Evolutionary conservation across 345 rosid species (phyloP).

Genomic region (Populus simonii): DNA sequence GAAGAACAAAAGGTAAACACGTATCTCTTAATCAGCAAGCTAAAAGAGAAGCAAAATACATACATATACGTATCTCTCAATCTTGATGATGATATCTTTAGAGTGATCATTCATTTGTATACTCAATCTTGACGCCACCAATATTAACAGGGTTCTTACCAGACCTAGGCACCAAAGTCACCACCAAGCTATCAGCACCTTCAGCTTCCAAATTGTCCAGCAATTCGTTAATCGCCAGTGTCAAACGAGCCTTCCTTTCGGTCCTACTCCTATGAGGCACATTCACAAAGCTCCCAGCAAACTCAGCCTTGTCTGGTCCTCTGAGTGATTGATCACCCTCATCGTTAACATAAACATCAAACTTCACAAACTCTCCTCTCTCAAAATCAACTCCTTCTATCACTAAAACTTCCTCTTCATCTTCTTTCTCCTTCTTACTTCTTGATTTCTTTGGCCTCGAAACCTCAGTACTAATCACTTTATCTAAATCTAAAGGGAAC

Average conservation of each 20-base stretch:
- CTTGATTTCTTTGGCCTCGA: slow-evolving; percentile 13
- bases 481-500: slow-evolving; percentile 11
- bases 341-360: slow-evolving; percentile 52
- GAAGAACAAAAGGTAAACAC: too few relatives aligned
- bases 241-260: slow-evolving; percentile 37
- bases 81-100: not conserved
- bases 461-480: slow-evolving; percentile 10
- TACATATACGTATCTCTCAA: too few relatives aligned
- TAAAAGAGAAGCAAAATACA: not conserved
- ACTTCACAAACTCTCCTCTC: slow-evolving; percentile 34
- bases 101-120: slow-evolving; percentile 21
- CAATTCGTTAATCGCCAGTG: slow-evolving; percentile 47
- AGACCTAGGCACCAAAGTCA: slow-evolving; percentile 47
- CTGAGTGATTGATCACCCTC: slow-evolving; percentile 25
- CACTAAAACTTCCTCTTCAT: slow-evolving; percentile 37
- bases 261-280: slow-evolving; percentile 48
- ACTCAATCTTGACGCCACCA: slow-evolving; percentile 44
- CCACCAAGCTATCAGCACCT: slow-evolving; percentile 47
- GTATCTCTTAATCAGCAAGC: not conserved
- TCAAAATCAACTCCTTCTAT: slow-evolving; percentile 46
- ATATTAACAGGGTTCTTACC: slow-evolving; percentile 30
- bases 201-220: slow-evolving; percentile 53
- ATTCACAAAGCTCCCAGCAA: slow-evolving; percentile 57
- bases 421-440: slow-evolving; percentile 17
- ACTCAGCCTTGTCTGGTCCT: slow-evolving; percentile 43